Evolutionary conservation across 2,329 filamentous ascomycete species (phyloP), one percentile per base, ranked within the genome.

Genomic region (Ustilaginoidea virens): DNA sequence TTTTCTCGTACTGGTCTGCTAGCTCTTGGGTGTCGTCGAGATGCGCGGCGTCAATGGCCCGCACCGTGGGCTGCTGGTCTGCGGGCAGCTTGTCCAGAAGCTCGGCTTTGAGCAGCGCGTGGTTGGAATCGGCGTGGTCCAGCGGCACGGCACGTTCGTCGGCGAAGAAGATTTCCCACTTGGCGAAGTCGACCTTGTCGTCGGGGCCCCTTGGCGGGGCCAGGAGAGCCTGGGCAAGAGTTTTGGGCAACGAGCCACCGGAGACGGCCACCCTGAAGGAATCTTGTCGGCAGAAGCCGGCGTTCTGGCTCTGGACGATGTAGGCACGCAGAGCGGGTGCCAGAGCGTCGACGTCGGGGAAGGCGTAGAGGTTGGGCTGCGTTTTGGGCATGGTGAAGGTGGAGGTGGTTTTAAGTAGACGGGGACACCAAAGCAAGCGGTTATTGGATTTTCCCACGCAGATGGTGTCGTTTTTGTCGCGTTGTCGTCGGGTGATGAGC

Each of bases 141-240:
- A 94, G 75, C 14, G 90, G 80, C 30, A 96, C 90, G 43, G 82
- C 82, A 47, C 90, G 81, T 66, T 98, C 90, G 52, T 98, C 90
- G 48, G 87, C 87, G 56, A 94, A 96, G 67, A 96, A 98, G 48
- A 98, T 82, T 47, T 96, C 81, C 90, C 90, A 98, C 54, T 81
- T 83, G 50, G 67, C 63, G 56, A 92, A 93, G 44, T 79, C 64
- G 41, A 86, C 57, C 4, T 60, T 66, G 48, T 85, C 80, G 32
- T 75, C 51, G 23, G 56, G 48, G 7, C 55, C 60, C 14, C 53
- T 47, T 17, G 57, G 56, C 40, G 47, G 58, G 42, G 70, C 48
- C 16, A 96, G 71, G 8, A 96, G 72, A 7, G 85, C 85, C 52
- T 82, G 73, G 25, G 85, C 83, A 23, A 98, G 76, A 10, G 77